These are phyloP conservation scores for Neopestalotiopsis sp. DNA, from an alignment of 2,329 filamentous ascomycete genomes.

Conservation along the genomic window DNA sequence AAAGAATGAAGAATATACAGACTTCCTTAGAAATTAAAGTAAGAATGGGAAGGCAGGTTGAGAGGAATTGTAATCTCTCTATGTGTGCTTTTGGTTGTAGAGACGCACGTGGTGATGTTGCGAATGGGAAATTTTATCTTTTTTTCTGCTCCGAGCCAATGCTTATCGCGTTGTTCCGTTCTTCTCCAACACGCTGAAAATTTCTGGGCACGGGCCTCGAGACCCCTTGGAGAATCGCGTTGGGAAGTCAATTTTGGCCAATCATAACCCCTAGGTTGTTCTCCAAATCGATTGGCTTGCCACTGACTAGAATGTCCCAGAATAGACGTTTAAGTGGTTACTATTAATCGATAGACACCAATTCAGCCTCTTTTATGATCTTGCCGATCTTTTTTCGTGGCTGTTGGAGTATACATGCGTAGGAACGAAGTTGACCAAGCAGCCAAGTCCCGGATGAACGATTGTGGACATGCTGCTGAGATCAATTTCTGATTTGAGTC, in stretches of 20 bases:
- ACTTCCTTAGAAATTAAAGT: not conserved
- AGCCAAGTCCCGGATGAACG: no score
- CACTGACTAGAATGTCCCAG: not conserved
- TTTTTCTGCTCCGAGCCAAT: not conserved
- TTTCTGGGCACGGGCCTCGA: constrained; percentile 6
- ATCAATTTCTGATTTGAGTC: no score
- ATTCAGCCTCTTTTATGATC: no score
- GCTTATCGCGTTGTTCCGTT: constrained; percentile 7
- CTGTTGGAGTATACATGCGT: no score
- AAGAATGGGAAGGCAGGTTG: not conserved
- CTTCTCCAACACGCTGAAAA: not conserved
- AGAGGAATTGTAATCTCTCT: constrained; percentile 1
- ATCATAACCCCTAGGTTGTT: not conserved
- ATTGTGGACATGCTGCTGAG: no score
- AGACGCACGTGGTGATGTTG: not conserved
- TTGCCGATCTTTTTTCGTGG: no score
- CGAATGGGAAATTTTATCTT: not conserved
- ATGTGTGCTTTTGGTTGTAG: not conserved
- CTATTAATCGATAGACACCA: no score
- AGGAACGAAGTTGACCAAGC: no score
- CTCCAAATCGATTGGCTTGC: not conserved
- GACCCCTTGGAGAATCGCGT: not conserved
- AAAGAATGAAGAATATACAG: not conserved
- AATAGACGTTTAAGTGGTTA: not conserved
- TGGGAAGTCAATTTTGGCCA: not conserved